These are phyloP conservation scores for Sutorius australiensis DNA, from an alignment of 768 basidiomycete species.

Conservation along the genomic window DNA sequence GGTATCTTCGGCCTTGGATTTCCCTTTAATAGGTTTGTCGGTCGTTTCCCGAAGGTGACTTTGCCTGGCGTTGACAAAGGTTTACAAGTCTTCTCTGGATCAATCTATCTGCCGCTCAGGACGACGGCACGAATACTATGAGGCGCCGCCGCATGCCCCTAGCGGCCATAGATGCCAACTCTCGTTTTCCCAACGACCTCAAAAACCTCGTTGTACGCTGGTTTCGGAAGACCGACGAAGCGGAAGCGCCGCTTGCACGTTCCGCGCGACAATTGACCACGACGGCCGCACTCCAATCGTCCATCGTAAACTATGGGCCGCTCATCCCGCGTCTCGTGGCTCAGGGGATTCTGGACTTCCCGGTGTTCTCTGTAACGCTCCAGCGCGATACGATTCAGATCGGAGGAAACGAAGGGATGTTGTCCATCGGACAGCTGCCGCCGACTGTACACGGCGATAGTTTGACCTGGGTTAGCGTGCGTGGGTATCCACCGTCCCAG, in stretches of 20 bases:
- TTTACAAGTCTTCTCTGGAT: slow-evolving; percentile 45
- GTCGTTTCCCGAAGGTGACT: background rate
- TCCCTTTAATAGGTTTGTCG: slow-evolving; percentile 59
- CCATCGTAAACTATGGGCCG: slow-evolving; percentile 43
- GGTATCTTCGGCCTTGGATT: slow-evolving; percentile 79
- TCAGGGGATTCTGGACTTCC: slow-evolving; percentile 33
- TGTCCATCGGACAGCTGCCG: slow-evolving; percentile 68
- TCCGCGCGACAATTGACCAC: slow-evolving; percentile 9
- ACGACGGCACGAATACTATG: background rate
- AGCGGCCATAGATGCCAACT: background rate
- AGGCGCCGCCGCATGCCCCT: background rate
- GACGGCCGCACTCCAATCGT: slow-evolving; percentile 35
- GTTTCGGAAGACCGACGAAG: slow-evolving; percentile 14
- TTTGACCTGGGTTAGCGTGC: slow-evolving; percentile 65
- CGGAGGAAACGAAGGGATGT: slow-evolving; percentile 62
- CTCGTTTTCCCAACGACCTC: slow-evolving; percentile 4
- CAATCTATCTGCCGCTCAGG: slow-evolving; percentile 30
- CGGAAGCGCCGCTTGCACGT: background rate
- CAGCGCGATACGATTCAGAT: slow-evolving; percentile 67
- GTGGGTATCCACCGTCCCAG: slow-evolving; percentile 47
- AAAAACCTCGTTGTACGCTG: slow-evolving; percentile 17
- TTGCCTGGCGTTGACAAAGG: background rate
- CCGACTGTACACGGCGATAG: slow-evolving; percentile 41
- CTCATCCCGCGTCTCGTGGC: slow-evolving; percentile 46
- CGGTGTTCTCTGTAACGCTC: slow-evolving; percentile 56